Conservation (phyloP, 768 basidiomycete genomes). For the Hericium coralloides region DNA sequence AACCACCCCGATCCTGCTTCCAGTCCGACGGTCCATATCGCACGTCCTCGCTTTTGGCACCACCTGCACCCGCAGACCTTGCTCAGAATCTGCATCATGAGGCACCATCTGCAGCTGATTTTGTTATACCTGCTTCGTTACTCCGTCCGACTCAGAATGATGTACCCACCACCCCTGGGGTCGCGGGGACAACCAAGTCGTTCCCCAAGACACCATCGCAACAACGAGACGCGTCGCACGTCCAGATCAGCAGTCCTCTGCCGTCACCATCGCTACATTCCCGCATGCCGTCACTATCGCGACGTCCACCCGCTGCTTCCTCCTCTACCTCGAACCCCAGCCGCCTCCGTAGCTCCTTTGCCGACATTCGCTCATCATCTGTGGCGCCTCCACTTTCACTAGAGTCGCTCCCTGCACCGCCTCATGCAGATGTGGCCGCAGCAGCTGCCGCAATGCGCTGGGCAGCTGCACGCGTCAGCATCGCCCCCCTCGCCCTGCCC, state of each 20-base stretch:
- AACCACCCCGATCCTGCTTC: conserved; percentile 36
- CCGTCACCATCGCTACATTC: not conserved
- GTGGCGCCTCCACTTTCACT: conserved; percentile 9
- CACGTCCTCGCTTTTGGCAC: not conserved
- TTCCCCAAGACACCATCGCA: not conserved
- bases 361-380: conserved; percentile 31
- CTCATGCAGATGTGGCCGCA: conserved; percentile 47
- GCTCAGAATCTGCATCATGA: not conserved
- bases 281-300: conserved; percentile 3
- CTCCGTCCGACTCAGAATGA: not conserved
- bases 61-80: not conserved
- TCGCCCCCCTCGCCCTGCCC: conserved; percentile 81
- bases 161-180: not conserved
- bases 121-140: not conserved
- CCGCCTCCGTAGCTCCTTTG: conserved; percentile 38
- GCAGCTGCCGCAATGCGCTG: conserved; percentile 77
- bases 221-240: not conserved
- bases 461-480: conserved; percentile 76
- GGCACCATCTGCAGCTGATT: not conserved
- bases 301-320: conserved; percentile 10
- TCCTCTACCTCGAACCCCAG: conserved; percentile 20
- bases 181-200: not conserved
- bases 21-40: conserved; percentile 5
- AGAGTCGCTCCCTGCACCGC: conserved; percentile 10
- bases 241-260: not conserved